These are phyloP conservation scores for Wakefieldia striispora DNA, from an alignment of 768 basidiomycete genomes.

Conservation along the genomic window DNA sequence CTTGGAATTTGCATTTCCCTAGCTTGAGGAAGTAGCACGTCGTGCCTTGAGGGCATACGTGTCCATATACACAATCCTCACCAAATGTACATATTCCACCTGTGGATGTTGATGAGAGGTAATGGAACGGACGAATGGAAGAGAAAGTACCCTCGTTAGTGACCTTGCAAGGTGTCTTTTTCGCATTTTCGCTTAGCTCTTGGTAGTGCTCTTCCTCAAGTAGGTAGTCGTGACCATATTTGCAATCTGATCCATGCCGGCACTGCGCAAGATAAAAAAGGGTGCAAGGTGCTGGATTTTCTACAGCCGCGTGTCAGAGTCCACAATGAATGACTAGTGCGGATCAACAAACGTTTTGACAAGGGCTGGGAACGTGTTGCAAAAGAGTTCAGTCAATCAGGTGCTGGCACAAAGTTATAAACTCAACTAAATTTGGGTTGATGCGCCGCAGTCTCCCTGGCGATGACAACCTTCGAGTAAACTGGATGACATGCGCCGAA, in stretches of 20 bases:
- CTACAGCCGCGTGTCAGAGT: slow-evolving; percentile 20
- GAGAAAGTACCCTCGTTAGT: slow-evolving; percentile 50
- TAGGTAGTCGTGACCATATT: slow-evolving; percentile 61
- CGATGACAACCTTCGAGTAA: slow-evolving; percentile 30
- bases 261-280: slow-evolving; percentile 62
- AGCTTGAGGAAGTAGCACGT: slow-evolving; percentile 53
- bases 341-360: slow-evolving; percentile 53
- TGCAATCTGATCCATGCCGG: slow-evolving; percentile 56
- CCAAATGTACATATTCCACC: slow-evolving; percentile 59
- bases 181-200: slow-evolving; percentile 55
- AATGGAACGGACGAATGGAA: neutral
- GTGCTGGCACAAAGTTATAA: slow-evolving; percentile 3
- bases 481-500: slow-evolving; percentile 25
- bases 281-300: slow-evolving; percentile 66
- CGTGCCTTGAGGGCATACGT: slow-evolving; percentile 43
- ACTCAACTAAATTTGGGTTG: slow-evolving; percentile 54
- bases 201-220: slow-evolving; percentile 51
- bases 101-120: slow-evolving; percentile 22
- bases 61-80: slow-evolving; percentile 50
- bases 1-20: slow-evolving; percentile 60
- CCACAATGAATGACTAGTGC: neutral
- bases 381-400: slow-evolving; percentile 20
- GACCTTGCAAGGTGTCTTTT: slow-evolving; percentile 59
- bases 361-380: slow-evolving; percentile 41
- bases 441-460: slow-evolving; percentile 40